Percentiles rank a stretch among this genome's conserved stretches.
Conservation (phyloP, 2,329 filamentous ascomycete genomes). For the Periglandula ipomoeae region DNA sequence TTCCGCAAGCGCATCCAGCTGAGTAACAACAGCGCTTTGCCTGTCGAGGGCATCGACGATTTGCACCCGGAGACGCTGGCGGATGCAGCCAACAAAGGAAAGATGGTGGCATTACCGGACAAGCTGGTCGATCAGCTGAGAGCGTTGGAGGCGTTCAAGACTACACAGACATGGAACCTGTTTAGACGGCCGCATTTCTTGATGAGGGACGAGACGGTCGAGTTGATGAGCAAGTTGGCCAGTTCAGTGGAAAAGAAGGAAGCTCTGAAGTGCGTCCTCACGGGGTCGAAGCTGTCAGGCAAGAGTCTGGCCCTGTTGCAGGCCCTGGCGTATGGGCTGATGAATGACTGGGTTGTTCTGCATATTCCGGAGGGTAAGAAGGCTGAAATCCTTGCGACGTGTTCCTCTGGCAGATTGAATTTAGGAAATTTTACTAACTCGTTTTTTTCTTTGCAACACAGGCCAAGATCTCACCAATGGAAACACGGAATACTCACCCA, state of each 20-base stretch:
- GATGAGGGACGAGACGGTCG: constrained; percentile 67
- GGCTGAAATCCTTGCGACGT: background rate
- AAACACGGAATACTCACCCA: constrained; percentile 68
- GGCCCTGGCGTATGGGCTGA: constrained; percentile 68
- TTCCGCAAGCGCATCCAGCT: constrained; percentile 82
- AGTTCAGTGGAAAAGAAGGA: constrained; percentile 41
- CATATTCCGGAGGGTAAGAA: constrained; percentile 76
- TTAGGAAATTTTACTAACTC: background rate
- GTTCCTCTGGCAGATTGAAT: background rate
- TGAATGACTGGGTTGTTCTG: constrained; percentile 83
- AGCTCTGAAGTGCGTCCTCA: constrained; percentile 56
- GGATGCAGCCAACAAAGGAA: constrained; percentile 47
- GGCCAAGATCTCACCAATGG: constrained; percentile 75
- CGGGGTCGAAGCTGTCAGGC: constrained; percentile 64
- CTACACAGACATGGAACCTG: constrained; percentile 76
- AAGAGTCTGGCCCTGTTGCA: constrained; percentile 85
- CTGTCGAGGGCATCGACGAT: constrained; percentile 58
- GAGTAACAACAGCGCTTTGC: constrained; percentile 86
- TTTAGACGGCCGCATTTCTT: constrained; percentile 76
- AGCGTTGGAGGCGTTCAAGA: constrained; percentile 83
- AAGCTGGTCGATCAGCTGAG: constrained; percentile 69
- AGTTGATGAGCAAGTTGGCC: constrained; percentile 57
- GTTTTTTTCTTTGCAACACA: too few species aligned
- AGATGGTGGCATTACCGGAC: constrained; percentile 60
- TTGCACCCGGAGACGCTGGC: constrained; percentile 47